Percentiles rank a stretch among this genome's conserved stretches.
These are phyloP conservation scores for Calonectria fujianensis DNA, from an alignment of 2,329 filamentous ascomycete species.

Conservation along the genomic window DNA sequence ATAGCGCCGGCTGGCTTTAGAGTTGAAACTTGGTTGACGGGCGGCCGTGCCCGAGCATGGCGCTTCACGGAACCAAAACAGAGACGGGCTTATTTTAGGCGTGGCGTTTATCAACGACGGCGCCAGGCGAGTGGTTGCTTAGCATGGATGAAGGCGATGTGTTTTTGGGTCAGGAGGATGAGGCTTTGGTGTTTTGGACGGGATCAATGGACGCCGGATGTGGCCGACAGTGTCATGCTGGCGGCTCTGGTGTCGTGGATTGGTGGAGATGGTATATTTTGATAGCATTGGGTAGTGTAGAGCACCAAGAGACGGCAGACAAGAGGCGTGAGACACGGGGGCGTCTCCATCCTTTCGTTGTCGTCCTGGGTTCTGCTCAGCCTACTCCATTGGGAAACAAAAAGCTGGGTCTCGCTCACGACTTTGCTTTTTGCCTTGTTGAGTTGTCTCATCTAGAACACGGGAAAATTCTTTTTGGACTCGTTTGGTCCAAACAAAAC, in stretches of 20 bases:
- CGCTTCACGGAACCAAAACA: slow-evolving; percentile 12
- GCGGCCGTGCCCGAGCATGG: slow-evolving; percentile 2
- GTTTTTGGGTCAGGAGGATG: slow-evolving; percentile 32
- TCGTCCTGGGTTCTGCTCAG: neutral
- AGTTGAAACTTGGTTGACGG: slow-evolving; percentile 21
- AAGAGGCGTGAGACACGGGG: slow-evolving; percentile 19
- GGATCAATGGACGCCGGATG: slow-evolving; percentile 11
- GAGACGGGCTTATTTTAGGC: slow-evolving; percentile 3
- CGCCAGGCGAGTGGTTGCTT: slow-evolving; percentile 3
- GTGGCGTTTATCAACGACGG: slow-evolving; percentile 14
- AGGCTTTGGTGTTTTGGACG: slow-evolving; percentile 34
- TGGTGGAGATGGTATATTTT: slow-evolving; percentile 29
- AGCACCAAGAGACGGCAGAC: slow-evolving; percentile 1
- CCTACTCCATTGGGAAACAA: slow-evolving; percentile 14
- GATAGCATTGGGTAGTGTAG: slow-evolving; percentile 26
- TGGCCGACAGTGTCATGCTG: slow-evolving; percentile 24
- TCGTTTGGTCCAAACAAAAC: slow-evolving; percentile 7
- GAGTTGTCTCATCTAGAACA: slow-evolving; percentile 18
- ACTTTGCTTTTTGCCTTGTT: slow-evolving; percentile 23
- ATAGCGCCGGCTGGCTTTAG: slow-evolving; percentile 27
- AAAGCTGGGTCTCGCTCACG: slow-evolving; percentile 12
- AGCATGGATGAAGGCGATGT: neutral
- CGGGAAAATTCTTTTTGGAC: neutral
- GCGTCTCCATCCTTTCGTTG: neutral
- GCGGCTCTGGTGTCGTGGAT: slow-evolving; percentile 6